phyloP scores from a whole-genome alignment of 176 grass and related monocot genomes.

The Typha latifolia region DNA sequence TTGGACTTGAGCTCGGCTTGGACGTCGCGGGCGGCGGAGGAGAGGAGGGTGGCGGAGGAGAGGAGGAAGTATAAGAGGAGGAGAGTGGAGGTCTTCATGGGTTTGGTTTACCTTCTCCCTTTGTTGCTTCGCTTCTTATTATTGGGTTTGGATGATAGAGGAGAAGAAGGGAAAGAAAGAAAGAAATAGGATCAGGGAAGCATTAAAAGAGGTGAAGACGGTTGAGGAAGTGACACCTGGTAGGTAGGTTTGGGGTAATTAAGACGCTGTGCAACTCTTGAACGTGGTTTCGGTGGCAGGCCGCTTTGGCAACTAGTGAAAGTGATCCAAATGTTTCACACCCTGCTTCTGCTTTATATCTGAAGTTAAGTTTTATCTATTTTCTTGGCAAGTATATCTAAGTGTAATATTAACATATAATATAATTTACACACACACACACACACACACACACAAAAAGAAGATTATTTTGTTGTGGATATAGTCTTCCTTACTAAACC shows the following conservation, averaged over 20 bases:
- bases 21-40: conserved; percentile 22
- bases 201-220: conserved; percentile 18
- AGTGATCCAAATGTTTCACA: background rate
- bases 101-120: background rate
- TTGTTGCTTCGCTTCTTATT: background rate
- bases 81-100: conserved; percentile 21
- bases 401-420: too few species aligned
- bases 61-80: conserved; percentile 23
- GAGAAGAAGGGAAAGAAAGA: background rate
- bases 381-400: too few species aligned
- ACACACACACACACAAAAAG: too few species aligned
- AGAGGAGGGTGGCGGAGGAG: conserved; percentile 8
- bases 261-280: background rate
- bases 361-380: background rate
- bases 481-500: too few species aligned
- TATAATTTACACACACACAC: too few species aligned
- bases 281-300: background rate
- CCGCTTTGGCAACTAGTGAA: background rate
- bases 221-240: background rate
- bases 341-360: background rate
- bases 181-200: background rate
- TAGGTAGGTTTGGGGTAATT: background rate
- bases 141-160: background rate
- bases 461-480: too few species aligned
- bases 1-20: conserved; percentile 1